These are phyloP conservation scores for Starmerella scarabaei DNA, from an alignment of 805 yeast genomes.

Conservation along the genomic window DNA sequence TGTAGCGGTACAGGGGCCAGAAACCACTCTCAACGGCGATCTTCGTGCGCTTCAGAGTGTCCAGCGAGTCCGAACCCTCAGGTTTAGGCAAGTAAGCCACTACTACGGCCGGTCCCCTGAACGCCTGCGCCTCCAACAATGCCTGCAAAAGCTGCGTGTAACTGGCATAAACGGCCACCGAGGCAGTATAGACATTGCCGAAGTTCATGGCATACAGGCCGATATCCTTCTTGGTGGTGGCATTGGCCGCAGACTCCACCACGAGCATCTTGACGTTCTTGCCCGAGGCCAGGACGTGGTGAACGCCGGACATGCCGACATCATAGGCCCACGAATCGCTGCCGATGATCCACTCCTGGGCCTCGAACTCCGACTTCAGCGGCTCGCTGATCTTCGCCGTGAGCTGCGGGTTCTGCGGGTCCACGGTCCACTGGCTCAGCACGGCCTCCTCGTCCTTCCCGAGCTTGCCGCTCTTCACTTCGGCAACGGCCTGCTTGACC, in stretches of 20 bases:
- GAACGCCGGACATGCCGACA: conserved; percentile 82
- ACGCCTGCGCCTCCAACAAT: conserved; percentile 75
- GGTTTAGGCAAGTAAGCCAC: conserved; percentile 75
- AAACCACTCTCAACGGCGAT: conserved; percentile 84
- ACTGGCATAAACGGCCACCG: conserved; percentile 85
- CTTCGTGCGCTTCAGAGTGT: conserved; percentile 74
- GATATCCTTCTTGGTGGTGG: conserved; percentile 60
- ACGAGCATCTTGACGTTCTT: conserved; percentile 71
- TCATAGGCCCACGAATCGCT: conserved; percentile 95
- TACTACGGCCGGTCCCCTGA: conserved; percentile 80
- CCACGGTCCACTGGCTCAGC: conserved; percentile 60
- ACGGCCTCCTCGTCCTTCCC: conserved; percentile 39
- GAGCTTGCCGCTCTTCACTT: conserved; percentile 31
- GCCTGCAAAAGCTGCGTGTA: conserved; percentile 88
- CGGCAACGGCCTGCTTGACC: conserved; percentile 33
- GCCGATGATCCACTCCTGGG: conserved; percentile 66
- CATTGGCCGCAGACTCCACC: conserved; percentile 70
- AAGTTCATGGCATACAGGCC: conserved; percentile 92
- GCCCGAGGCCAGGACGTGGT: conserved; percentile 62
- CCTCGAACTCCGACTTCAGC: conserved; percentile 26
- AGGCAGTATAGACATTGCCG: conserved; percentile 80
- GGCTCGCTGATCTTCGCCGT: conserved; percentile 10
- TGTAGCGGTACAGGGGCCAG: conserved; percentile 87
- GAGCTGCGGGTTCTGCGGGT: conserved; percentile 19
- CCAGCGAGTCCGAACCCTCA: conserved; percentile 43